Evolutionary conservation across 805 yeast species (phyloP), one percentile per base, ranked within the genome.

Genomic region (Brettanomyces custersianus): DNA sequence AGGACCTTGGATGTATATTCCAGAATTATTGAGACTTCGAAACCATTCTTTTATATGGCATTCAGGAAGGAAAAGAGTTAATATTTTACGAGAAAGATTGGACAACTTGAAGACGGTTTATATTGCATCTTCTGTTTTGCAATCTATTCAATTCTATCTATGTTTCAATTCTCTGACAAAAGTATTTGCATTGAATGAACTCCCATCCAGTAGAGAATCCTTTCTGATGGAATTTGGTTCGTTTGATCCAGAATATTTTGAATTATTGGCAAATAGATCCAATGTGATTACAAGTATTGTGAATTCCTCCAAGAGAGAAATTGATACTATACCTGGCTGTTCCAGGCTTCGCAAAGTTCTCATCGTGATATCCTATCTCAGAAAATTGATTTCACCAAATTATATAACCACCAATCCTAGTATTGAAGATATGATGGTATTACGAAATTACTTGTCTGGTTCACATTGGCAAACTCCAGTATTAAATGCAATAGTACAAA

Each of bases 191-290:
- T 17, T 29, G 8, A 31, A 34, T 10, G 21, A 32, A 6, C n/a
- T 18, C 7, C 43, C 47, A 2, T 19, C 17, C 5, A 40, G 37
- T 20, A 21, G 40, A 8, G 57, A 52, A 18, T 26, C 29, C 1
- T 36, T 47, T 4, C 38, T 47, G 4, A 7, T 44, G 16, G 15
- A 40, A 7, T 18, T 52, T 13, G 39, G 46, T 27, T 27, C 36
- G 8, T 12, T 52, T 5, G 57, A 53, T 28, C 47, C 55, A 4
- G 34, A 44, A 27, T 52, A 40, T 32, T 44, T 43, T 34, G 56
- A 53, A 24, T 39, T 49, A n/a, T 17, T 38, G 4, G 31, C 28
- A 1, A 20, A 13, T 16, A 38, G 52, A 21, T 13, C 36, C n/a
- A n/a, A n/a, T n/a, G n/a, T n/a, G n/a, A n/a, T n/a, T n/a, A n/a